Evolutionary conservation across 768 basidiomycete species (phyloP).

Genomic region (Hortiboletus flavorubellus): DNA sequence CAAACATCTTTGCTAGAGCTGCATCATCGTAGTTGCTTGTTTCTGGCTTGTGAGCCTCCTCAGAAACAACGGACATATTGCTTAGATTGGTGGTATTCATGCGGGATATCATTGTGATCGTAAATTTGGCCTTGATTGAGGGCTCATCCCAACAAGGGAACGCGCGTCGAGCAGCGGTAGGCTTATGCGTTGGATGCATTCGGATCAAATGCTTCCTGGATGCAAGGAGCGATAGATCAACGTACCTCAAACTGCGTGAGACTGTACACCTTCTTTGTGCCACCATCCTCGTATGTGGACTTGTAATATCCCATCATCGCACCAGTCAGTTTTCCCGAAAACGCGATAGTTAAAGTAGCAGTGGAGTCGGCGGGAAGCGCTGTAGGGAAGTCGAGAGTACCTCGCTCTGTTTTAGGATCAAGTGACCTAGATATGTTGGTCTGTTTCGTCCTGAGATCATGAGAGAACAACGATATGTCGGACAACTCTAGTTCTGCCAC

Average conservation of each 20-base stretch:
- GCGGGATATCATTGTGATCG: constrained; percentile 77
- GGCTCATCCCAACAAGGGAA: constrained; percentile 97
- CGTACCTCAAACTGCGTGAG: constrained; percentile 87
- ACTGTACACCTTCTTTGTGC: constrained; percentile 63
- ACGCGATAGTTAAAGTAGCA: constrained; percentile 67
- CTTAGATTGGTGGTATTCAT: constrained; percentile 71
- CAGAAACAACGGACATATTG: constrained; percentile 81
- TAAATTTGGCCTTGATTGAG: constrained; percentile 78
- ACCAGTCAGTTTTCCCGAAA: constrained; percentile 62
- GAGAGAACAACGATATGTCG: constrained; percentile 52
- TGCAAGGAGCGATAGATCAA: neutral
- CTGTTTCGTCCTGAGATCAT: constrained; percentile 50
- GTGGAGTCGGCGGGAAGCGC: constrained; percentile 64
- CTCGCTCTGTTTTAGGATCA: constrained; percentile 64
- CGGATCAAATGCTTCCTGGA: neutral
- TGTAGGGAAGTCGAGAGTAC: constrained; percentile 54
- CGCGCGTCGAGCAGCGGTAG: constrained; percentile 78
- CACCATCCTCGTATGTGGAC: constrained; percentile 59
- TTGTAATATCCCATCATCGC: constrained; percentile 85
- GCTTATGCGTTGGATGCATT: constrained; percentile 38
- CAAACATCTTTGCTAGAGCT: constrained; percentile 41
- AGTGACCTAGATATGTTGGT: constrained; percentile 43
- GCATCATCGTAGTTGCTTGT: constrained; percentile 28
- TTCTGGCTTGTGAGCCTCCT: constrained; percentile 43
- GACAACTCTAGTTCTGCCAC: constrained; percentile 56